A percentile compares a stretch with the other conserved stretches of the same genome.
Conservation (phyloP, 2,329 filamentous ascomycete genomes). For the Diaporthe velutina region DNA sequence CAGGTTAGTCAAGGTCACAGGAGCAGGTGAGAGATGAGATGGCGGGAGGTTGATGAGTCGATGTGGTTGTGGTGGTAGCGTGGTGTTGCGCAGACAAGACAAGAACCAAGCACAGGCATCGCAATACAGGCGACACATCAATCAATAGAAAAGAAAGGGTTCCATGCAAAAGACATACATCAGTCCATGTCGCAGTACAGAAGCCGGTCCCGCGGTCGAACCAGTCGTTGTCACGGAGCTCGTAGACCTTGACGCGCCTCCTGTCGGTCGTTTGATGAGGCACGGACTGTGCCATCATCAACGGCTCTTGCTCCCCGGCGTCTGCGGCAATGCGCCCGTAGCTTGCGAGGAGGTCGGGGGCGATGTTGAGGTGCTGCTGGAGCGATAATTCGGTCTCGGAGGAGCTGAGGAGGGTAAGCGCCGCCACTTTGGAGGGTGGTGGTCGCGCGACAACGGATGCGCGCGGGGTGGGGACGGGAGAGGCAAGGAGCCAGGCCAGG, state of each 20-base stretch:
- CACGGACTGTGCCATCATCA: conserved; percentile 80
- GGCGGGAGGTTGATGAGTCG: neutral
- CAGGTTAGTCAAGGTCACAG: conserved; percentile 42
- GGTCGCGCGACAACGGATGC: conserved; percentile 47
- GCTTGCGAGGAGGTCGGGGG: conserved; percentile 62
- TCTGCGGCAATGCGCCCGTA: conserved; percentile 64
- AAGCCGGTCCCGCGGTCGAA: conserved; percentile 97
- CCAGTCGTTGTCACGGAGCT: conserved; percentile 99
- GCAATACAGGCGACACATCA: neutral
- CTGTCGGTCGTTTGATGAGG: conserved; percentile 76
- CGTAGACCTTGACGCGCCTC: conserved; percentile 97
- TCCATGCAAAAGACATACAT: conserved; percentile 65
- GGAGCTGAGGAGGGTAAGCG: conserved; percentile 67
- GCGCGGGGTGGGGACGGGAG: conserved; percentile 47
- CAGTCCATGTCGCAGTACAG: conserved; percentile 82
- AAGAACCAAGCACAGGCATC: neutral
- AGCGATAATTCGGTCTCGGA: conserved; percentile 69
- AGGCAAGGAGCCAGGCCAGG: conserved; percentile 22
- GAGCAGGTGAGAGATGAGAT: neutral
- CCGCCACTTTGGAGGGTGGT: conserved; percentile 61
- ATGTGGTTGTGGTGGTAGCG: neutral
- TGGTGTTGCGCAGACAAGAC: neutral
- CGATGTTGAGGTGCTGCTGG: conserved; percentile 71
- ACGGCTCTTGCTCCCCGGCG: conserved; percentile 67
- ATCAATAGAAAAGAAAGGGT: neutral